Base-by-base conservation (phyloP, 352 stramenopile genomes). In the Globisporangium camurandrum region DNA sequence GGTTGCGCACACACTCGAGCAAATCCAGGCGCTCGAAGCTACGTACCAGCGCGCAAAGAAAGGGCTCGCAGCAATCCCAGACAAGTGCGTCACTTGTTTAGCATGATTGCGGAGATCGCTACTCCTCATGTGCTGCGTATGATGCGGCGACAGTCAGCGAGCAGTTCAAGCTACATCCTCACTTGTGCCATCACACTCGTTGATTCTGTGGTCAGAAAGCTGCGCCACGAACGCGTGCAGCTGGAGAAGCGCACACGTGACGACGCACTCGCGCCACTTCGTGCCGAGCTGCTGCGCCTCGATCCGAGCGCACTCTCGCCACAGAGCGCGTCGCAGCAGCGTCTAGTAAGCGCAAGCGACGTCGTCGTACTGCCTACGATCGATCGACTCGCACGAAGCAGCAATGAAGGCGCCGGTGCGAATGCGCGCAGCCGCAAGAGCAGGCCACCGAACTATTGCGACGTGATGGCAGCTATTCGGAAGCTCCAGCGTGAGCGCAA, bases 41-140 rank as follows among this genome's bases (percentile, higher is more conserved):
- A 46, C 56, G 22, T 82, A 69, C 38, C 71, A 80, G 46, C 39
- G 41, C 8, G 51, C 63, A 9, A 84, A 82, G 64, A 86, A 84
- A 54, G 39, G 46, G 8, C 43, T 84, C 20, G 50, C 71, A 16
- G 28, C 19, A 1, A 63, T 86, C n/a, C 59, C 56, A 17, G 69
- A 86, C 67, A 83, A 83, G 70, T 33, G 12, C 27, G 41, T 34
- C 19, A 23, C 7, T 5, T n/a, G n/a, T n/a, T n/a, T n/a, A n/a
- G n/a, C n/a, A n/a, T n/a, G n/a, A n/a, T n/a, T n/a, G n/a, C n/a
- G n/a, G n/a, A n/a, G n/a, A n/a, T n/a, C n/a, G n/a, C n/a, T n/a
- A n/a, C n/a, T n/a, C n/a, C n/a, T n/a, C n/a, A n/a, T n/a, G n/a
- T n/a, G n/a, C n/a, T n/a, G n/a, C n/a, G n/a, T n/a, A n/a, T n/a